phyloP scores from a whole-genome alignment of 1,284 basidiomycete genomes.

The Cryptococcus sp. region DNA sequence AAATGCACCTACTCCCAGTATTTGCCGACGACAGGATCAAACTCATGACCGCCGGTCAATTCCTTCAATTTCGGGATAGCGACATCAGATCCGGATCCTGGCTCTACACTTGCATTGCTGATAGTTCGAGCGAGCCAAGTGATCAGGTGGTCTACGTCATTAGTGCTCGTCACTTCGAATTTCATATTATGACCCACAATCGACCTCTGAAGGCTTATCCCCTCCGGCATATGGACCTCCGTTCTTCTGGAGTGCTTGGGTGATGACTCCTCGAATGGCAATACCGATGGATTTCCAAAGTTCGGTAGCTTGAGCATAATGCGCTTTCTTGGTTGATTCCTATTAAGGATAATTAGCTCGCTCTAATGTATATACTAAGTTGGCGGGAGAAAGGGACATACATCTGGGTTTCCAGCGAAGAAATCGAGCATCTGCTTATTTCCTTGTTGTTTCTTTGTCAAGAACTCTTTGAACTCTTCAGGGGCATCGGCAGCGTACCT shows the following conservation, averaged over 20 bases:
- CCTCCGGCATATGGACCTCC: conserved; percentile 29
- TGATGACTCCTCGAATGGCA: conserved; percentile 33
- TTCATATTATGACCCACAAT: conserved; percentile 29
- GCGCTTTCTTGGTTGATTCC: conserved; percentile 14
- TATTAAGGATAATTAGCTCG: neutral
- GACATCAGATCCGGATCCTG: conserved; percentile 18
- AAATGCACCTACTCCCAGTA: conserved; percentile 41
- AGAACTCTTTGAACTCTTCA: conserved; percentile 54
- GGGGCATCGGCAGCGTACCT: conserved; percentile 50
- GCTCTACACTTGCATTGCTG: conserved; percentile 35
- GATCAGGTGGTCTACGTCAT: conserved; percentile 37
- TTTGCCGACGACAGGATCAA: conserved; percentile 34
- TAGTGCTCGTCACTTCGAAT: neutral
- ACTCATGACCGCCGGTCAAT: conserved; percentile 31
- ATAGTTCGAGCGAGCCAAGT: conserved; percentile 42
- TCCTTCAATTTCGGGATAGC: conserved; percentile 29
- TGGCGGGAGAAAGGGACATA: conserved; percentile 8
- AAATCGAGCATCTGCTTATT: conserved; percentile 52
- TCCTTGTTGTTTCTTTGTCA: conserved; percentile 52
- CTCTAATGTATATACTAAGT: neutral
- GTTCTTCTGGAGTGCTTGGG: conserved; percentile 34
- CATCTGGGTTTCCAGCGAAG: conserved; percentile 28
- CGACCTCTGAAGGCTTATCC: conserved; percentile 33
- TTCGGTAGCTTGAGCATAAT: conserved; percentile 27
- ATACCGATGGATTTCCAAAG: conserved; percentile 40